Conservation (phyloP, 352 stramenopile genomes). For the Pythium diclinum region DNA sequence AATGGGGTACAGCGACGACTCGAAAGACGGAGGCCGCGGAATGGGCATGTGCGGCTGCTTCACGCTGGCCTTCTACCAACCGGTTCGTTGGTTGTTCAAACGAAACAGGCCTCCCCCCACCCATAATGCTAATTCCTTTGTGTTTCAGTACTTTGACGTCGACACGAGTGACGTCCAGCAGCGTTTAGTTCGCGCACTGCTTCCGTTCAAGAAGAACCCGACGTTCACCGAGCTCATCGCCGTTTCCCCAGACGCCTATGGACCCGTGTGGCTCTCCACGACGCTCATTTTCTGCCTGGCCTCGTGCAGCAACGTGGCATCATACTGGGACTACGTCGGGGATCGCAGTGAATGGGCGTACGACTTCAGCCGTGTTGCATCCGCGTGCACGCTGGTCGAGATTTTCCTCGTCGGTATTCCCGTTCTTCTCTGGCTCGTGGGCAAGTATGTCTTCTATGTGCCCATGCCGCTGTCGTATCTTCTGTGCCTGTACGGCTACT, state of each 20-base stretch:
- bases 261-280: constrained; percentile 79
- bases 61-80: constrained; percentile 79
- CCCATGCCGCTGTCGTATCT: constrained; percentile 79
- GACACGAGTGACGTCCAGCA: constrained; percentile 80
- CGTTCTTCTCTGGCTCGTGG: constrained; percentile 70
- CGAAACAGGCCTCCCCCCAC: neutral
- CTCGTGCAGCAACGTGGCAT: constrained; percentile 81
- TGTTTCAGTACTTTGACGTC: constrained; percentile 78
- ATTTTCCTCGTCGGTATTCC: constrained; percentile 73
- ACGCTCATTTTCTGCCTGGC: constrained; percentile 87
- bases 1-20: constrained; percentile 32
- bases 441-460: constrained; percentile 70
- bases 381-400: constrained; percentile 75
- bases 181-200: constrained; percentile 60
- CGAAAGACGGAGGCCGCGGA: constrained; percentile 28
- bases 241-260: constrained; percentile 68
- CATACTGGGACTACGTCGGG: constrained; percentile 70
- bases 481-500: constrained; percentile 85
- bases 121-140: neutral
- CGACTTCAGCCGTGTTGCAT: constrained; percentile 78
- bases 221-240: constrained; percentile 72
- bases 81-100: constrained; percentile 33
- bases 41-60: constrained; percentile 78
- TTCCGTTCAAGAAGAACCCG: constrained; percentile 85
- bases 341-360: constrained; percentile 70